These are phyloP conservation scores for Corynascus novoguineensis DNA, from an alignment of 495 filamentous ascomycete species.

Conservation along the genomic window DNA sequence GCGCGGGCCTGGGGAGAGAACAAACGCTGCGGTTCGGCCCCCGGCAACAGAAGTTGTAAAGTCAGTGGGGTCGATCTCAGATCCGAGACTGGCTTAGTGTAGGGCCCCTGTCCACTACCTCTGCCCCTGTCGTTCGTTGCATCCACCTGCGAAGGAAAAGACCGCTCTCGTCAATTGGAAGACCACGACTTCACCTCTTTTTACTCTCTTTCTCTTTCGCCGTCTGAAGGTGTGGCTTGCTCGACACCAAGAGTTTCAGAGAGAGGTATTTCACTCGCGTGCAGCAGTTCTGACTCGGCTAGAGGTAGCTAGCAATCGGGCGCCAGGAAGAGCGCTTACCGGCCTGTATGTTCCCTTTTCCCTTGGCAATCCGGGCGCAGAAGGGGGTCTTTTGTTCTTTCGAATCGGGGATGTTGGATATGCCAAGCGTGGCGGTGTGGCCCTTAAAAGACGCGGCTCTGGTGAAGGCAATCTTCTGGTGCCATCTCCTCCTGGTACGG, in stretches of 20 bases:
- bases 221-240: too few relatives aligned
- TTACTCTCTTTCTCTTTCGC: too few relatives aligned
- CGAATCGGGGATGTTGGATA: neutral
- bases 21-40: too few relatives aligned
- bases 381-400: too few relatives aligned
- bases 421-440: constrained; percentile 22
- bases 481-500: neutral
- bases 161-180: neutral
- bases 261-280: neutral
- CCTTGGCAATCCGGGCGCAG: too few relatives aligned
- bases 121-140: neutral
- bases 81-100: too few relatives aligned
- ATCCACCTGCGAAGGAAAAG: neutral
- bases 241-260: neutral
- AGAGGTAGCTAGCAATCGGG: neutral
- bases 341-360: neutral
- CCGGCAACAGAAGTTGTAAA: too few relatives aligned
- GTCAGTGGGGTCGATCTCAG: too few relatives aligned
- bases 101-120: neutral
- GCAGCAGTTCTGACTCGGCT: neutral
- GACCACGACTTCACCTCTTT: neutral
- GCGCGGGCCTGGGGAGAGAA: too few relatives aligned
- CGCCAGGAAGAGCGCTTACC: neutral
- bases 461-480: neutral
- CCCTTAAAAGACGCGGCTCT: too few relatives aligned